Percentiles rank a stretch among this genome's conserved stretches.
These are phyloP conservation scores for Rachicladosporium sp. DNA, from an alignment of 2,329 filamentous ascomycete genomes.

Conservation along the genomic window DNA sequence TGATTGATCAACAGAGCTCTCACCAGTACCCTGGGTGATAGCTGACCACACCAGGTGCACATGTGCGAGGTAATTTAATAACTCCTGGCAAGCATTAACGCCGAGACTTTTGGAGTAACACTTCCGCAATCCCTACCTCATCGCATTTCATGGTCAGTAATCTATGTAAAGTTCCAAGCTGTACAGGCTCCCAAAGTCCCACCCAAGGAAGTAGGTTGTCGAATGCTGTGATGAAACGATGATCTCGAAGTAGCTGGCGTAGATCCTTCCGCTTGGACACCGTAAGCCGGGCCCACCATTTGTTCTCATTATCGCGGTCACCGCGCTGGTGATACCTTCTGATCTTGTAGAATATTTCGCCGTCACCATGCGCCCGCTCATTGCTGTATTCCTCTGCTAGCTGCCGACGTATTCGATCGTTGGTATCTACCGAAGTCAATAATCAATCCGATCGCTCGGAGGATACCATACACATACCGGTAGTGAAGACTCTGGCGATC, in stretches of 20 bases:
- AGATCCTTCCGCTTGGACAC: constrained; percentile 11
- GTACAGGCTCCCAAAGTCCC: constrained; percentile 10
- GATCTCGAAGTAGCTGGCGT: constrained; percentile 9
- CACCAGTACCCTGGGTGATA: constrained; percentile 1
- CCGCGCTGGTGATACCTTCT: constrained; percentile 2
- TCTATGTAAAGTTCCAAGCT: constrained; percentile 10
- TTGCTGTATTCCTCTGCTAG: constrained; percentile 8
- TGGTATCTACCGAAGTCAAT: too few species aligned
- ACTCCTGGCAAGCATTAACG: constrained; percentile 1
- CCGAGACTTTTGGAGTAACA: too few species aligned
- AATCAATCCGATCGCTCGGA: too few species aligned
- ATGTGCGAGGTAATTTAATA: constrained; percentile 5
- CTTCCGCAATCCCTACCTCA: constrained; percentile 6
- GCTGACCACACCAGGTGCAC: constrained; percentile 2
- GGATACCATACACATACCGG: constrained; percentile 1
- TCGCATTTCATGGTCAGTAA: constrained; percentile 11
- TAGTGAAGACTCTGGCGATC: constrained; percentile 8
- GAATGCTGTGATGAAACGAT: constrained; percentile 5
- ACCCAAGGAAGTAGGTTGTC: constrained; percentile 7
- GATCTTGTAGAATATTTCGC: constrained; percentile 11
- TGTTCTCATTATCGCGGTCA: constrained; percentile 4
- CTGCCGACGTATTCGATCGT: neutral
- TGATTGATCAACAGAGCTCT: constrained; percentile 2
- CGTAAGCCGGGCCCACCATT: constrained; percentile 12
- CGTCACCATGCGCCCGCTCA: constrained; percentile 7